Evolutionary conservation across 202 grass and related monocot genomes (phyloP).

Genomic region (Alloteropsis angusta): DNA sequence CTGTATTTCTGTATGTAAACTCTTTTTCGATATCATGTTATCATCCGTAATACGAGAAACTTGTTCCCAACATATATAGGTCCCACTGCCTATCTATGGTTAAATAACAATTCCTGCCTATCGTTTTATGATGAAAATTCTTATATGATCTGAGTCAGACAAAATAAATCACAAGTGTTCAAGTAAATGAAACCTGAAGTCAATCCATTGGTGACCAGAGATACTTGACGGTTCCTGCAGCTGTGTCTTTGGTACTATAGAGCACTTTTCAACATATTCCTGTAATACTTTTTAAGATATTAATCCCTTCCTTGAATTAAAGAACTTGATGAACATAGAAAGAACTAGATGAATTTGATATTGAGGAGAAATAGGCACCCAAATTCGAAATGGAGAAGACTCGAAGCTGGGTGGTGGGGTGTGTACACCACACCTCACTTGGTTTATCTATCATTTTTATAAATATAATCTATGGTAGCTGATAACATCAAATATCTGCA

Average conservation of each 20-base stretch:
- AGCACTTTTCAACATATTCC: not conserved
- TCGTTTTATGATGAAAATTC: not conserved
- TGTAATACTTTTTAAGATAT: not conserved
- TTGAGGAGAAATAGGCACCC: not conserved
- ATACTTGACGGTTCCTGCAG: not conserved
- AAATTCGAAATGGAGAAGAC: not conserved
- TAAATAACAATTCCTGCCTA: not conserved
- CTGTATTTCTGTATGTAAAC: not conserved
- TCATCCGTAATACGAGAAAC: not conserved
- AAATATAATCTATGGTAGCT: not conserved
- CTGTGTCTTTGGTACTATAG: not conserved
- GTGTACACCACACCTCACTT: not conserved
- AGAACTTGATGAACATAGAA: not conserved
- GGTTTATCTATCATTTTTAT: not conserved
- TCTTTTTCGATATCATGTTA: not conserved
- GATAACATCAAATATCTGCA: constrained; percentile 22
- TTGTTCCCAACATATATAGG: not conserved
- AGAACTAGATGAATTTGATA: not conserved
- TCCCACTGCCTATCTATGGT: not conserved
- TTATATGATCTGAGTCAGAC: not conserved
- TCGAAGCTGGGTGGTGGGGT: not conserved
- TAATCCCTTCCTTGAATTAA: not conserved
- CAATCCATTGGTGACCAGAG: not conserved
- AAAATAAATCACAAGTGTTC: not conserved
- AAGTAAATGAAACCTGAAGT: not conserved